phyloP scores from a whole-genome alignment of 768 basidiomycete species.

The Galerina sulciceps region DNA sequence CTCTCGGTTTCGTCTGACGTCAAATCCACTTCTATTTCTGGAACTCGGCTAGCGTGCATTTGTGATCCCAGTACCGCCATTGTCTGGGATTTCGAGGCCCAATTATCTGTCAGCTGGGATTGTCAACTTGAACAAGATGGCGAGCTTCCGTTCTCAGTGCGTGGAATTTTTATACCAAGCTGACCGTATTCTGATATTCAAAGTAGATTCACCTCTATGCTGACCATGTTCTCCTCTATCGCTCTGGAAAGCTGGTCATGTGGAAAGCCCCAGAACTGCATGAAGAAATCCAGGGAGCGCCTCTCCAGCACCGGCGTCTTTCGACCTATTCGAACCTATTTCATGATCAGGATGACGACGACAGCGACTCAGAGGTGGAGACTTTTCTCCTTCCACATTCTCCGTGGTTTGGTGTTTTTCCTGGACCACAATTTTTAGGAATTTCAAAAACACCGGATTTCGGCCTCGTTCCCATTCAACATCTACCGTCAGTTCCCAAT shows the following conservation, averaged over 20 bases:
- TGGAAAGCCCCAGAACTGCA: not conserved
- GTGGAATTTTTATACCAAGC: not conserved
- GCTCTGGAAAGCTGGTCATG: not conserved
- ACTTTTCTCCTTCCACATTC: too few relatives aligned
- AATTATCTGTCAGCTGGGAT: not conserved
- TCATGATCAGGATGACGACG: too few relatives aligned
- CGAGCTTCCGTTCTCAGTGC: not conserved
- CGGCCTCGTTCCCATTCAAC: too few relatives aligned
- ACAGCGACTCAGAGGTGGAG: too few relatives aligned
- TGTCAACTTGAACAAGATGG: not conserved
- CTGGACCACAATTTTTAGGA: too few relatives aligned
- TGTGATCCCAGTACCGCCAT: not conserved
- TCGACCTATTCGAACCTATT: not conserved
- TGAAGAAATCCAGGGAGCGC: not conserved
- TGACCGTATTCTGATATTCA: not conserved
- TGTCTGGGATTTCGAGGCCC: slow-evolving; percentile 1
- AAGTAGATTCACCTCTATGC: not conserved
- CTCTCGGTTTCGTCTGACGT: not conserved
- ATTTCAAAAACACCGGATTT: too few relatives aligned
- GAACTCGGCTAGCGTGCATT: not conserved
- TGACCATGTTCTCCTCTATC: not conserved
- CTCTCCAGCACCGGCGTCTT: not conserved
- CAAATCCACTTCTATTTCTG: not conserved
- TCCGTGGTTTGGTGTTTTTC: too few relatives aligned
- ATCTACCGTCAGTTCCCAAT: too few relatives aligned